Percentiles rank a stretch among this genome's conserved stretches.
Evolutionary conservation across 2,329 filamentous ascomycete species (phyloP).

Genomic region (Microsporum ferrugineum): DNA sequence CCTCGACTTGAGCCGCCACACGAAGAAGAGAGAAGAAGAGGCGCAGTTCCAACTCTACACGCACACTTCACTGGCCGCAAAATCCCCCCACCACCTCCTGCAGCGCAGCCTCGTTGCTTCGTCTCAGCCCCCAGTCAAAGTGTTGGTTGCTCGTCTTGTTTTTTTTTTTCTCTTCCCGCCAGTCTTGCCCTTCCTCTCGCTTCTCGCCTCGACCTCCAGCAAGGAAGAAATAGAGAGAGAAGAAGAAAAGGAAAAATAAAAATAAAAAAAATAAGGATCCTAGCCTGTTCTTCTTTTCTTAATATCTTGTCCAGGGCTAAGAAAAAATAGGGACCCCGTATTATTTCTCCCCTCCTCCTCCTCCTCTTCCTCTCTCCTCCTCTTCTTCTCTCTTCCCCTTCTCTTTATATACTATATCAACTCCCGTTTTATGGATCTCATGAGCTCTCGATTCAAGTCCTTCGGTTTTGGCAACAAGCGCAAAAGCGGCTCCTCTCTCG

Average conservation of each 20-base stretch:
- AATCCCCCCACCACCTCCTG: background rate
- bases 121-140: background rate
- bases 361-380: slow-evolving; percentile 11
- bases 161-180: background rate
- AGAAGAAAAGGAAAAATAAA: background rate
- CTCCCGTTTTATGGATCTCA: slow-evolving; percentile 29
- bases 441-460: slow-evolving; percentile 42
- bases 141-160: background rate
- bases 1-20: background rate
- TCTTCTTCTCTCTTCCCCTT: slow-evolving; percentile 8
- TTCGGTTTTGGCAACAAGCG: slow-evolving; percentile 40
- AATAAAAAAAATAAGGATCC: background rate
- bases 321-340: slow-evolving; percentile 2
- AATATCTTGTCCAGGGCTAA: too few relatives aligned
- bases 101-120: background rate
- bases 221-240: background rate
- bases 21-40: background rate
- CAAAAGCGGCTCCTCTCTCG: slow-evolving; percentile 32
- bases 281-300: background rate
- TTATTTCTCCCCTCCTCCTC: background rate
- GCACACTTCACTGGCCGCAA: background rate
- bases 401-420: background rate
- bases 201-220: background rate
- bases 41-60: background rate
- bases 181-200: background rate